phyloP scores from a whole-genome alignment of 208 protist genomes.

The Acanthamoeba royreba region DNA sequence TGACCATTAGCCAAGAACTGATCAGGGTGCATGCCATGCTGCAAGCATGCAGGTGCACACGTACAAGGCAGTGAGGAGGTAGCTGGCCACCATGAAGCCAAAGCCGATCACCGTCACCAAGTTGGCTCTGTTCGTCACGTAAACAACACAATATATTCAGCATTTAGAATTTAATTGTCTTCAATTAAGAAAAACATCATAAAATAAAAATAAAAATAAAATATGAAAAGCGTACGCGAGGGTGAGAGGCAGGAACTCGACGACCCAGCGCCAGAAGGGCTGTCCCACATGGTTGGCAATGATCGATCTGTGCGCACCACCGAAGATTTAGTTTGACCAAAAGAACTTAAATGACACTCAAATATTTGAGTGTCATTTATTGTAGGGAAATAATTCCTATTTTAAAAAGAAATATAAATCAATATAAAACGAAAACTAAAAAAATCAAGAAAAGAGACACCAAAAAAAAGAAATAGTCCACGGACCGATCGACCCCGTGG shows the following conservation, averaged over 20 bases:
- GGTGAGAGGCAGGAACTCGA: neutral
- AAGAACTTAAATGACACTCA: too few relatives aligned
- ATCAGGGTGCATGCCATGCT: too few relatives aligned
- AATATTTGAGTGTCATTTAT: too few relatives aligned
- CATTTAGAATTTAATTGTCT: too few relatives aligned
- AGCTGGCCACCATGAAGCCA: conserved; percentile 1
- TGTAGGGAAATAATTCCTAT: too few relatives aligned
- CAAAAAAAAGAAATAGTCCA: neutral
- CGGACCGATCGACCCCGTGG: neutral
- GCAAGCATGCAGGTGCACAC: too few relatives aligned
- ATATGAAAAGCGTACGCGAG: neutral
- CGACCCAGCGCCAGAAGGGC: neutral
- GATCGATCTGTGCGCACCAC: neutral
- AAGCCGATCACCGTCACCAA: neutral
- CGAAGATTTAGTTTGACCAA: neutral
- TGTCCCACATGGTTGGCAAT: conserved; percentile 4
- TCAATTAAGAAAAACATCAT: neutral
- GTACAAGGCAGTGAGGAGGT: neutral
- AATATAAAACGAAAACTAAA: neutral
- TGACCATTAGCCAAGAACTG: neutral
- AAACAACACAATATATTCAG: neutral
- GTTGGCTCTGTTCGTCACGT: neutral
- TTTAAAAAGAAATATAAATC: too few relatives aligned
- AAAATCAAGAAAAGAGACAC: neutral
- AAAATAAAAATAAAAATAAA: neutral